Evolutionary conservation across 1,139 yeast genomes (phyloP), one percentile per base, ranked within the genome.

Genomic region (Suhomyces yuchorum): DNA sequence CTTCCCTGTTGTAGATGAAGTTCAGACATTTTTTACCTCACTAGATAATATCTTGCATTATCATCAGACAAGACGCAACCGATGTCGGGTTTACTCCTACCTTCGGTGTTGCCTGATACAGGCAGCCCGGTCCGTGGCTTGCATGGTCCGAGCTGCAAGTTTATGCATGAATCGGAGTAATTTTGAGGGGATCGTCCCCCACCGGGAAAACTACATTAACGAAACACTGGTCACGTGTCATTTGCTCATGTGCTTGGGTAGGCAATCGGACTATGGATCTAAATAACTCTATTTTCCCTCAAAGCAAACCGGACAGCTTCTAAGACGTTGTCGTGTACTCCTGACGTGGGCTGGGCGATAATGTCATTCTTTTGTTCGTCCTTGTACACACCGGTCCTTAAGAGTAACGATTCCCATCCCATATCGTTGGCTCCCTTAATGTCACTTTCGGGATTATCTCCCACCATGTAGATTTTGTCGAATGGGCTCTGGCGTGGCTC

Each of bases 361-460:
- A 69, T 62, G 9, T 56, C 51, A 15, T 62, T 66, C 63, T 81
- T 70, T 59, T 88, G 95, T 4, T 81, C 84, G 55, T 86, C 93
- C 50, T 75, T 73, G 62, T 81, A 93, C 2, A 93, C 98, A 0
- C 99, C 99, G 0, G 97, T 87, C 54, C 85, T 75, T 36, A 93
- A 89, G 40, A 93, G 76, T 40, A 90, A 78, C 17, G 93, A 84
- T 44, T 85, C 82, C 98, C 98, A 93, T 2, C 97, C 96, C 62
- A 84, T 83, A 49, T 74, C 74, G 59, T 87, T 85, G 2, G 97
- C 99, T 0, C 99, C 99, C 52, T 78, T 77, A 43, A 93, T 93
- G 62, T 93, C 99, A 44, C 92, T 83, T 23, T 85, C 93, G 2
- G 97, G 98, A 65, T 93, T 93, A 67, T 93, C 99, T 22, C 99